Evolutionary conservation across 1,284 basidiomycete genomes (phyloP), one percentile per base, ranked within the genome.

Genomic region (Vanrija sp.): DNA sequence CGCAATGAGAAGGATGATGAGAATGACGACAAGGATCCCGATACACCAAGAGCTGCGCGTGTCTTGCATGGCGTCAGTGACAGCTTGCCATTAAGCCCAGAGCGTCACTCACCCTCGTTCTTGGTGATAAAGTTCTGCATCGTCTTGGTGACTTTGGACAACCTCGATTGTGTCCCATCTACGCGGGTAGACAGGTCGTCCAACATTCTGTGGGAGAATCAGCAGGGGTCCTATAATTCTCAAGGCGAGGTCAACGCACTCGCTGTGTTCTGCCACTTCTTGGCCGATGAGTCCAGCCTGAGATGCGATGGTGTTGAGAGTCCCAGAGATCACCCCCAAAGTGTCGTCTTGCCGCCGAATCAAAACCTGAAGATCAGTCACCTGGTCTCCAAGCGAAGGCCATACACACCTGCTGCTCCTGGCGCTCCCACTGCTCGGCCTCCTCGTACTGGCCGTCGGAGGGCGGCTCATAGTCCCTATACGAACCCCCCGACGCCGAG

Each of bases 251-350:
- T n/a, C n/a, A 14, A 75, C 85, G 54, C 61, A 93, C 92, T 89
- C 88, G 62, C 85, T 88, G 63, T 95, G 92, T 70, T 93, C 89
- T 5, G 72, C 78, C 43, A 95, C 88, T 71, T 96, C 92, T 48
- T 83, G 84, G 0, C 92, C 92, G 82, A 96, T 95, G 41, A 95
- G 77, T 6, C 87, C 88, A 1, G 92, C 92, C 75, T 96, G 93
- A 60, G 88, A 85, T 0, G 86, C 84, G 14, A 96, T 77, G 2
- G 85, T 90, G 51, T 71, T 83, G 41, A 96, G 72, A 0, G 92
- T 91, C 0, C 90, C 89, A 0, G 86, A 83, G 64, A 96, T 93
- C 0, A 86, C 83, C 42, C 86, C 84, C 56, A 96, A 85, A 0
- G 90, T 87, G 45, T 84, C 81, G 68, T 96, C 92, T 78, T 96